These are phyloP conservation scores for Tulasnella sp. DNA, from an alignment of 768 basidiomycete genomes.

Conservation along the genomic window DNA sequence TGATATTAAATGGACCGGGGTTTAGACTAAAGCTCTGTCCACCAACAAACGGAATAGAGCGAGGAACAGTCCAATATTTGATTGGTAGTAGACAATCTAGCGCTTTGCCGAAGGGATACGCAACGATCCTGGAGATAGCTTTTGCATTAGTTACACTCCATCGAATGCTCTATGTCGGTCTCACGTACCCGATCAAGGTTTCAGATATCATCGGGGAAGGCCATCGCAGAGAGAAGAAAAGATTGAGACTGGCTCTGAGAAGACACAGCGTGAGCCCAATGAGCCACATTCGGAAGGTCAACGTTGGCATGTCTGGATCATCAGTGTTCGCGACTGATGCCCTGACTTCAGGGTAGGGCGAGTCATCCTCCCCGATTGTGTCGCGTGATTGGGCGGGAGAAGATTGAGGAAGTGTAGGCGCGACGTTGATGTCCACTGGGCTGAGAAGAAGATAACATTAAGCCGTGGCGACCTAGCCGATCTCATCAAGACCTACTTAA, in stretches of 20 bases:
- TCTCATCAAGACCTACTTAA: background rate
- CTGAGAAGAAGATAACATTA: background rate
- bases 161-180: background rate
- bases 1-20: conserved; percentile 94
- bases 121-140: conserved; percentile 43
- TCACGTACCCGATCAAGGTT: background rate
- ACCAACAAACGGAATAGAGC: conserved; percentile 35
- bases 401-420: background rate
- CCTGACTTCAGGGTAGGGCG: conserved; percentile 48
- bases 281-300: conserved; percentile 90
- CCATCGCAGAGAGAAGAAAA: conserved; percentile 90
- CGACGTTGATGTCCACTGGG: background rate
- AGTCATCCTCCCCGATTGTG: conserved; percentile 24
- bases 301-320: conserved; percentile 95
- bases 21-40: conserved; percentile 70
- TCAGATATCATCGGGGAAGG: conserved; percentile 74
- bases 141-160: background rate
- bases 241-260: conserved; percentile 54
- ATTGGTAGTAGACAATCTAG: conserved; percentile 77
- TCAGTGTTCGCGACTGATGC: conserved; percentile 92
- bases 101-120: conserved; percentile 86
- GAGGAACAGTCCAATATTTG: conserved; percentile 46
- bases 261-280: conserved; percentile 31
- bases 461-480: background rate
- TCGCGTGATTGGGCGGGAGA: background rate